Evolutionary conservation across 2,329 filamentous ascomycete species (phyloP), one percentile per base, ranked within the genome.

Genomic region (Colletotrichum australisinense): DNA sequence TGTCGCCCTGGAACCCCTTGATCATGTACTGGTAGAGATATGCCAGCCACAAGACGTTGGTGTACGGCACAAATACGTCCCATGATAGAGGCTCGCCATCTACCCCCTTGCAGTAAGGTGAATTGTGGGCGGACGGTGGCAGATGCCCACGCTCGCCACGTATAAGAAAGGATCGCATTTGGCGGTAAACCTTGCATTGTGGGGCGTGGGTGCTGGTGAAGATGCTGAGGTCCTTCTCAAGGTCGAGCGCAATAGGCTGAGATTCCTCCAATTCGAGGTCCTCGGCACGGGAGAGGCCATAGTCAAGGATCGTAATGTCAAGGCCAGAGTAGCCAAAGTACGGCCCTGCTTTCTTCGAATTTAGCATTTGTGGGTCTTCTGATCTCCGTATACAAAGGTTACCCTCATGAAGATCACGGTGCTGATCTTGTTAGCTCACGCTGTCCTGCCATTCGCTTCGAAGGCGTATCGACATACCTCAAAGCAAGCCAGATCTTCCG

Each of bases 351-450:
- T 77, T 77, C 56, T 80, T 76, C 4, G 79, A 75, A 4, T 80
- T 79, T 42, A 79, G 80, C 2, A 81, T 76, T 9, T 77, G 77
- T 0, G 84, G 77, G 3, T 83, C 76, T 3, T 82, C 78, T 1
- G 83, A 80, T 65, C 84, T 85, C 4, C 86, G 85, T 60, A 92
- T 85, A 74, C 91, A 92, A 19, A 93, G 80, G 75, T 93, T 92
- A 5, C 90, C 90, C 75, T 93, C 90, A 76, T 93, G 91, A 4
- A 93, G 83, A 76, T 93, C 91, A 6, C 91, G 88, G 76, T 93
- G 91, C 89, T 91, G 73, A 6, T 58, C 22, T 63, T 14, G 14
- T 22, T 19, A 46, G 12, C 42, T 7, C 24, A 24, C 35, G 24
- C 9, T 11, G 53, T 55, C 5, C 19, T 24, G 5, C 9, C n/a